These are phyloP conservation scores for Termitomyces sp. DNA, from an alignment of 768 basidiomycete genomes.

Conservation along the genomic window DNA sequence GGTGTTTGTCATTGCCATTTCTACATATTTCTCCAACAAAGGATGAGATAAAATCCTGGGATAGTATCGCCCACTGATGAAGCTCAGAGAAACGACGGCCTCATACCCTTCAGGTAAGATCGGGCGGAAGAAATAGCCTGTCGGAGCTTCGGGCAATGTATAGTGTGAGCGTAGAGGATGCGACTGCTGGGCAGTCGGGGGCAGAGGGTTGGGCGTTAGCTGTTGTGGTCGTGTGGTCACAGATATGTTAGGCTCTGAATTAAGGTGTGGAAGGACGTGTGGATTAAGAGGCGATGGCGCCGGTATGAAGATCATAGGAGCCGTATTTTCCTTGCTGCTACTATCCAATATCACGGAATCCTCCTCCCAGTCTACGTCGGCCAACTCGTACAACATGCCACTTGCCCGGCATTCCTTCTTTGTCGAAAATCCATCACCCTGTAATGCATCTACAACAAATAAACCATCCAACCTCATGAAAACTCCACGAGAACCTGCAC, in stretches of 20 bases:
- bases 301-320: constrained; percentile 16
- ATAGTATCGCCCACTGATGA: constrained; percentile 82
- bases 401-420: constrained; percentile 64
- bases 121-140: constrained; percentile 66
- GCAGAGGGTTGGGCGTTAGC: constrained; percentile 1
- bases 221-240: constrained; percentile 6
- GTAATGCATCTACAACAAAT: constrained; percentile 55
- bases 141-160: constrained; percentile 60
- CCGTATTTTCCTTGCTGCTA: background rate
- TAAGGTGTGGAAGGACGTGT: constrained; percentile 21
- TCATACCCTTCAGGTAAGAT: constrained; percentile 63
- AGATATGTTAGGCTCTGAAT: constrained; percentile 21
- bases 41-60: constrained; percentile 68
- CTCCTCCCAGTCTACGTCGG: constrained; percentile 69
- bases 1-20: constrained; percentile 33
- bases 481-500: constrained; percentile 59
- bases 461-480: constrained; percentile 72
- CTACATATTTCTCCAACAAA: constrained; percentile 41
- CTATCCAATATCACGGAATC: background rate
- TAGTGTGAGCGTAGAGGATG: constrained; percentile 22
- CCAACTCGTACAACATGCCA: constrained; percentile 77
- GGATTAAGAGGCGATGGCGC: constrained; percentile 31
- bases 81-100: constrained; percentile 61
- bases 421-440: constrained; percentile 32
- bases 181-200: constrained; percentile 18